These are phyloP conservation scores for Phaffomyces thermotolerans DNA, from an alignment of 805 yeast genomes.

Conservation along the genomic window DNA sequence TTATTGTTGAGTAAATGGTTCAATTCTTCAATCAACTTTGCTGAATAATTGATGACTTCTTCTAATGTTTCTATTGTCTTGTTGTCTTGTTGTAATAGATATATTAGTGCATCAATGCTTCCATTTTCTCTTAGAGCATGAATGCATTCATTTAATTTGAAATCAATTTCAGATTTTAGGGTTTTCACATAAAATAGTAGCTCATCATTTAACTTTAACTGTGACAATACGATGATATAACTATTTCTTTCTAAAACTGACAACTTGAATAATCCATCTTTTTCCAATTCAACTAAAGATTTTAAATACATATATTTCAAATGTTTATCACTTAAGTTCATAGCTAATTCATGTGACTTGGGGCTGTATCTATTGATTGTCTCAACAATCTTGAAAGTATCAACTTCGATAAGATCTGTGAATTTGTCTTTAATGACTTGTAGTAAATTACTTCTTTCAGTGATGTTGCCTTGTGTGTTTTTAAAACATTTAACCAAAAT, in stretches of 20 bases:
- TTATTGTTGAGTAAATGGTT: conserved; percentile 9
- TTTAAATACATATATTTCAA: conserved; percentile 20
- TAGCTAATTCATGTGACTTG: conserved; percentile 11
- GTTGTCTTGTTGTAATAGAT: conserved; percentile 9
- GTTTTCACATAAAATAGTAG: conserved; percentile 16
- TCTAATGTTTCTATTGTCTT: conserved; percentile 20
- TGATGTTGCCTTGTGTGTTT: conserved; percentile 16
- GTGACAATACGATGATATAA: conserved; percentile 14
- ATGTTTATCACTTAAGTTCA: conserved; percentile 15
- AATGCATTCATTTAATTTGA: conserved; percentile 19
- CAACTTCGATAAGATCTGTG: conserved; percentile 21
- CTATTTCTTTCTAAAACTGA: conserved; percentile 16
- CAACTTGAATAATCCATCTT: conserved; percentile 13
- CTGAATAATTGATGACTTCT: conserved; percentile 12
- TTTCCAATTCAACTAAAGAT: conserved; percentile 17
- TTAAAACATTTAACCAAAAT: conserved; percentile 22
- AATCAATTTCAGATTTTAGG: conserved; percentile 16
- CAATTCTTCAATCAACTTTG: conserved; percentile 11
- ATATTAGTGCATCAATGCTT: conserved; percentile 21
- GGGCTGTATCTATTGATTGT: conserved; percentile 22
- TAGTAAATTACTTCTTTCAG: conserved; percentile 14
- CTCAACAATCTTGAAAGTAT: conserved; percentile 23
- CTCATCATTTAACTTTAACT: conserved; percentile 10
- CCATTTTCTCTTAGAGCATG: conserved; percentile 16
- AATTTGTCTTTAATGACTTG: conserved; percentile 13